Evolutionary conservation across 1,139 yeast genomes (phyloP).

Genomic region (Meyerozyma guilliermondii): DNA sequence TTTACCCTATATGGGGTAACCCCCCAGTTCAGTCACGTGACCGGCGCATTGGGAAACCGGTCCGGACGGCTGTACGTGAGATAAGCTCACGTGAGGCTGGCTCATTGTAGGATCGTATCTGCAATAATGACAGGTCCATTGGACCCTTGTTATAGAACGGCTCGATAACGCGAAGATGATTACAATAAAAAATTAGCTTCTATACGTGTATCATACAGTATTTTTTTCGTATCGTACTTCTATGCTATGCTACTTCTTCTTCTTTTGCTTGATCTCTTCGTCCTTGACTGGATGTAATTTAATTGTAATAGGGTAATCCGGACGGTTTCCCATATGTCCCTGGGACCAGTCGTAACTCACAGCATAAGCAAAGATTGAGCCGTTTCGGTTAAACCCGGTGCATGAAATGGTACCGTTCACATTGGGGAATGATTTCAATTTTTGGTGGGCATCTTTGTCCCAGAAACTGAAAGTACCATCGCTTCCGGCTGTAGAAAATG

Average conservation of each 20-base stretch:
- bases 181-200: too few species aligned
- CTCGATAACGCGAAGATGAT: too few species aligned
- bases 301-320: conserved; percentile 68
- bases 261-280: conserved; percentile 80
- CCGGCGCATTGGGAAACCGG: not conserved
- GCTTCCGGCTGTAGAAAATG: conserved; percentile 90
- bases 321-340: conserved; percentile 76
- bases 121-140: not conserved
- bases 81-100: not conserved
- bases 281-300: conserved; percentile 83
- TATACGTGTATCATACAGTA: too few species aligned
- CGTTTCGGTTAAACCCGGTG: conserved; percentile 77
- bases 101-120: not conserved
- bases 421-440: conserved; percentile 76
- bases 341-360: conserved; percentile 93
- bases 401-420: conserved; percentile 72
- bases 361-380: conserved; percentile 87
- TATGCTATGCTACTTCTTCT: conserved; percentile 26
- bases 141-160: too few species aligned
- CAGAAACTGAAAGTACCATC: conserved; percentile 94
- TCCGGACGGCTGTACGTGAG: not conserved
- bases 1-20: not conserved
- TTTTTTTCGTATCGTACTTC: not conserved
- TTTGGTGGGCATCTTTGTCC: conserved; percentile 92
- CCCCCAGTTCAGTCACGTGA: not conserved